Conservation (phyloP, 108 stramenopile species). For the Cyclostephanos invisitatus region DNA sequence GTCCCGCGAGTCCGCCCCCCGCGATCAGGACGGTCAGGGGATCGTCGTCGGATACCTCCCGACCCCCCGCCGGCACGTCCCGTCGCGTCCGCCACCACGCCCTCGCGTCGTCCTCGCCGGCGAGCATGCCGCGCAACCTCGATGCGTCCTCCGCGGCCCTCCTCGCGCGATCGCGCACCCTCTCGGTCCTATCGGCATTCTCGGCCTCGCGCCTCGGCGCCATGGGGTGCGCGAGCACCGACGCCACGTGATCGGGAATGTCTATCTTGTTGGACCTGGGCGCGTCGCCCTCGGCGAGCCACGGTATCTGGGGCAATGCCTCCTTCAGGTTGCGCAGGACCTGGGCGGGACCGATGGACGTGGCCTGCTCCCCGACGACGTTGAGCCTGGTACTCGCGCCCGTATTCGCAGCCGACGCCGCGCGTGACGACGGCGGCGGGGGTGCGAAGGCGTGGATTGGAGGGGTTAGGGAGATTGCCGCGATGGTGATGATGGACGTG, state of each 20-base stretch:
- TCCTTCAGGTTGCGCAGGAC: conserved; percentile 62
- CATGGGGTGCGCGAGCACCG: conserved; percentile 49
- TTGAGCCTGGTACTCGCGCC: conserved; percentile 24
- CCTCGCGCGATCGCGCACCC: conserved; percentile 62
- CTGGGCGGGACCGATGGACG: conserved; percentile 64
- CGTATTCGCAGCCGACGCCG: background rate
- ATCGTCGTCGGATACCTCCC: conserved; percentile 65
- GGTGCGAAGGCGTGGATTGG: conserved; percentile 5
- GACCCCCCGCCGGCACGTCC: conserved; percentile 54
- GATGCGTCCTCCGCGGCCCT: conserved; percentile 77
- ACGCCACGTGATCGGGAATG: conserved; percentile 65
- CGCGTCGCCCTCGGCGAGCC: conserved; percentile 65
- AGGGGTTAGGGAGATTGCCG: background rate
- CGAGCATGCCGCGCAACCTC: conserved; percentile 53
- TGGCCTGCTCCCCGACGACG: conserved; percentile 67
- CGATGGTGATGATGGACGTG: background rate
- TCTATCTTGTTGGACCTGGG: conserved; percentile 64
- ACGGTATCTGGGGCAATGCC: conserved; percentile 62
- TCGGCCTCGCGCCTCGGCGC: conserved; percentile 75
- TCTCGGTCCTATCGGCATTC: conserved; percentile 61
- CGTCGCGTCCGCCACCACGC: conserved; percentile 76
- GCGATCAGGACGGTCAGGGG: conserved; percentile 81
- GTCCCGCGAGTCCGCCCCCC: conserved; percentile 87
- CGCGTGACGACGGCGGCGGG: conserved; percentile 3
- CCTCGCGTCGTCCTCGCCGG: conserved; percentile 51